Evolutionary conservation across 2,329 filamentous ascomycete genomes (phyloP), one percentile per base, ranked within the genome.

Genomic region (Dactylellina sp.): DNA sequence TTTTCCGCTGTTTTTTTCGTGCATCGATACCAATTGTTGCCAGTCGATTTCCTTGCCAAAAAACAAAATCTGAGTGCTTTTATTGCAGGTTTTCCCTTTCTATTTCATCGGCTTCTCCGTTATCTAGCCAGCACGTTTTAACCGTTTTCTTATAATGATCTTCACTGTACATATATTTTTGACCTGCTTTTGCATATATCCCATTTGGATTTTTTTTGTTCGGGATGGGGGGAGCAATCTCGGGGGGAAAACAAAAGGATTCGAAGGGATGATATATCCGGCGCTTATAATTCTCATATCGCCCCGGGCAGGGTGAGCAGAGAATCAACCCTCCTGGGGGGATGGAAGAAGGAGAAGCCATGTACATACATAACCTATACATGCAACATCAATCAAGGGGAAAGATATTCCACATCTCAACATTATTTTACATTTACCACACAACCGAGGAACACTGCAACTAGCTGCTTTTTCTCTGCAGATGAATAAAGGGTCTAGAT

Each of bases 131-230:
- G 57, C 65, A 63, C 49, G 40, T 44, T 39, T 32, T 35, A 22
- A 42, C 65, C 35, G 32, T 52, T 71, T 71, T 62, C 65, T 50
- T 57, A 62, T 62, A 46, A 62, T 50, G 57, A 71, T 71, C 56
- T 63, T 71, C 65, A 46, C 50, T 71, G 50, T 71, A 71, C 56
- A 71, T 71, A 63, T 62, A 9, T 16, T 35, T 44, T 40, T 61
- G 22, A 24, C 42, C 24, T 20, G 28, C 35, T 49, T 42, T 61
- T 63, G 37, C 55, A n/a, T 32, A 49, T 47, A 7, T 37, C 46
- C 24, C 40, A 35, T 49, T 39, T 24, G 47, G 57, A 22, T 22
- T 32, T 9, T 9, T 32, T 20, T 44, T 28, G 9, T 18, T 16
- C 18, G 32, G 18, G 18, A 40, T 16, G 24, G 42, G 18, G 37